Percentiles rank a stretch among this genome's conserved stretches.
Conservation (phyloP, 768 basidiomycete genomes). For the Cystobasidiopsis lactophilus region DNA sequence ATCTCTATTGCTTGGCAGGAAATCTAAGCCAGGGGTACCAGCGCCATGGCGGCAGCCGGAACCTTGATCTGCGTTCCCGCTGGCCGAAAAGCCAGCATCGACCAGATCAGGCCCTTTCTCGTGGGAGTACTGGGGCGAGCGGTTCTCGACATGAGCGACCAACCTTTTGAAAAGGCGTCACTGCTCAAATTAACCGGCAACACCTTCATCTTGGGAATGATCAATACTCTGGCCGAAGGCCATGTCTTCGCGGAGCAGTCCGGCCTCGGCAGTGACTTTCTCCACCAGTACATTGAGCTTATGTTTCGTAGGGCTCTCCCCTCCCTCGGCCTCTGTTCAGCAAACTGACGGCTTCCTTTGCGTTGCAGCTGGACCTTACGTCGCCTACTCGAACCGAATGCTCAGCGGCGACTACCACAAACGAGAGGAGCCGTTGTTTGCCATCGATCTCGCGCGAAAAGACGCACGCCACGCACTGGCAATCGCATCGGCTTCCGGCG, state of each 20-base stretch:
- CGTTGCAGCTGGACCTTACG: constrained; percentile 2
- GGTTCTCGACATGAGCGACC: constrained; percentile 1
- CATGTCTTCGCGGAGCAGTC: constrained; percentile 7
- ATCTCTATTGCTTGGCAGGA: neutral
- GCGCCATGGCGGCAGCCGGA: neutral
- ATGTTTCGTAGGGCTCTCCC: constrained; percentile 4
- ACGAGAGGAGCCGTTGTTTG: constrained; percentile 10
- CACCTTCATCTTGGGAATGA: neutral
- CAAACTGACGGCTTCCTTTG: neutral
- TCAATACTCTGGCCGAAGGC: constrained; percentile 4
- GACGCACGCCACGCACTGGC: constrained; percentile 8
- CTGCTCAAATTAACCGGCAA: constrained; percentile 8
- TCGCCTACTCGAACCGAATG: constrained; percentile 6
- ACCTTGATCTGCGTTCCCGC: constrained; percentile 8
- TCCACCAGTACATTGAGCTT: constrained; percentile 1
- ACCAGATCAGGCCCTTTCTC: constrained; percentile 6
- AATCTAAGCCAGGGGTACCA: too few relatives aligned
- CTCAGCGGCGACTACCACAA: constrained; percentile 8
- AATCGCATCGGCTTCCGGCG: constrained; percentile 5
- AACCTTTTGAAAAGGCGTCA: constrained; percentile 3
- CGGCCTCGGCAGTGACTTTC: constrained; percentile 5
- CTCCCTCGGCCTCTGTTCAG: neutral
- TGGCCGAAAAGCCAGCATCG: constrained; percentile 2
- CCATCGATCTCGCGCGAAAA: constrained; percentile 10
- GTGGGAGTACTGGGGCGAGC: constrained; percentile 8